Evolutionary conservation across 345 rosid species (phyloP).

Genomic region (Carallia brachiata): DNA sequence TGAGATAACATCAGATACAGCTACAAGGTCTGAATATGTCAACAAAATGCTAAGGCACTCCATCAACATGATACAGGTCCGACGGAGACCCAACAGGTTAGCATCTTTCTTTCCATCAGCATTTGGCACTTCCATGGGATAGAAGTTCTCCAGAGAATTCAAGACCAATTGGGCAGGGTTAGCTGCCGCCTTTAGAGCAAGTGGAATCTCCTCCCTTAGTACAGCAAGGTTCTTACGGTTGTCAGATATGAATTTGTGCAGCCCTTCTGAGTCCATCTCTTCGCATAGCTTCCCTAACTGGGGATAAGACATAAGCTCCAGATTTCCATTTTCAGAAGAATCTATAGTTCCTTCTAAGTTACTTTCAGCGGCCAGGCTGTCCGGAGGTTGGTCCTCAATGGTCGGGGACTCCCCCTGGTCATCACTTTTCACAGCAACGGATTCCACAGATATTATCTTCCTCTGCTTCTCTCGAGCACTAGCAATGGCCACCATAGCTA

Average conservation of each 20-base stretch:
- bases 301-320: constrained; percentile 73
- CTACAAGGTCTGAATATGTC: constrained; percentile 36
- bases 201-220: constrained; percentile 84
- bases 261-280: constrained; percentile 85
- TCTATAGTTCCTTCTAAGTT: constrained; percentile 50
- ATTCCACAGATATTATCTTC: constrained; percentile 40
- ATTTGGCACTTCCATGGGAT: constrained; percentile 54
- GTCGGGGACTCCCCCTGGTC: constrained; percentile 37
- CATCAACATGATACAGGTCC: constrained; percentile 99
- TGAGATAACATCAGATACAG: constrained; percentile 54
- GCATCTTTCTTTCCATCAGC: constrained; percentile 89
- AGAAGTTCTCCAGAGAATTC: constrained; percentile 81
- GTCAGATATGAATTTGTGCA: constrained; percentile 93
- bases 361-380: constrained; percentile 44
- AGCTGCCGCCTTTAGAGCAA: constrained; percentile 71
- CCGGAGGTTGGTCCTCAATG: constrained; percentile 44
- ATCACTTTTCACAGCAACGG: constrained; percentile 35
- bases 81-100: constrained; percentile 79
- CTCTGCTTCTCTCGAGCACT: constrained; percentile 66
- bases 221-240: constrained; percentile 96
- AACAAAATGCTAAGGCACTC: constrained; percentile 90
- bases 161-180: constrained; percentile 76
- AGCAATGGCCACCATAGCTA: constrained; percentile 65
- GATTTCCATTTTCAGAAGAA: constrained; percentile 43
- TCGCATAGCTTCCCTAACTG: constrained; percentile 70